Evolutionary conservation across 371 early-diverging fungal species (phyloP), one percentile per base, ranked within the genome.

Genomic region (Haplosporangium sp.): DNA sequence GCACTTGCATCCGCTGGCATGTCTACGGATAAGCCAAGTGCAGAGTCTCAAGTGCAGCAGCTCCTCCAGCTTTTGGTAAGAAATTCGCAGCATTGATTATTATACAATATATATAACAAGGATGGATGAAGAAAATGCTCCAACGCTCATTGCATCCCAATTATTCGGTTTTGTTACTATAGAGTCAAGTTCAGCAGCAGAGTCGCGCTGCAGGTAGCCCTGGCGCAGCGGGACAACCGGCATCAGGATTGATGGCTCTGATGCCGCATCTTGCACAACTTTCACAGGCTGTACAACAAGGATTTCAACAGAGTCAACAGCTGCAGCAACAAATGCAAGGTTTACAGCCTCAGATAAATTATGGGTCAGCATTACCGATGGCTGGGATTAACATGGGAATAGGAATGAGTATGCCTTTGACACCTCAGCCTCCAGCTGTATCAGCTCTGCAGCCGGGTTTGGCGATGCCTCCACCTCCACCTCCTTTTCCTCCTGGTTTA

Each of bases 11-110:
- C 44, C 19, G 44, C 38, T 3, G 15, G 58, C 5, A 17, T 45
- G 44, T 34, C 63, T 3, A 44, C 27, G 15, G 67, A 72, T 11
- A 73, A 63, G 9, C 34, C 72, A 5, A 72, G 50, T 35, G 45
- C 74, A 2, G 74, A 73, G 47, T 39, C 69, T 17, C 74, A 74
- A 57, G 74, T 74, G 9, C 74, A 74, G 42, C 74, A 74, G 38
- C 58, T 74, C 15, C 69, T 74, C 13, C 65, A 68, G 27, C 74
- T 74, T 60, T 64, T 74, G 74, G 74, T 74, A 74, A 45, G 39
- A 11, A n/a, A 44, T 58, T 19, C n/a, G 34, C 37, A 34, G 0
- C 64, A 50, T 13, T 13, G 45, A 10, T 45, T 45, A 10, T 15
- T 45, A 45, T 15, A 45, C 15, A 45, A 45, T 15, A 10, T 45